phyloP scores from a whole-genome alignment of 805 yeast genomes.

The Cyberlindnera xylosilytica region DNA sequence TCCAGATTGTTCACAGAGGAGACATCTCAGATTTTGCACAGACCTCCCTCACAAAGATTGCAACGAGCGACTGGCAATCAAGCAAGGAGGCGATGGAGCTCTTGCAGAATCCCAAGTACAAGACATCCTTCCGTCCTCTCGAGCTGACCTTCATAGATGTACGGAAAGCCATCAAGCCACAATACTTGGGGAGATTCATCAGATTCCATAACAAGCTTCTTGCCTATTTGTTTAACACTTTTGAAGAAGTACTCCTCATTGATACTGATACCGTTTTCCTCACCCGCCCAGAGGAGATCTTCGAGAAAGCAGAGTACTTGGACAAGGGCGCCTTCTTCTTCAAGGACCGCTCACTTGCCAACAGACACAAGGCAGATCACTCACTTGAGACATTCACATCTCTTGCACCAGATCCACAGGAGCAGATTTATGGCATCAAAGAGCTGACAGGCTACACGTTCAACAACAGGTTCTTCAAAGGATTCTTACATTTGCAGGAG shows the following conservation, averaged over 20 bases:
- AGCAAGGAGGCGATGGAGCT: conserved; percentile 7
- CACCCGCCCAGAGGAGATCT: conserved; percentile 33
- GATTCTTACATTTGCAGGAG: conserved; percentile 28
- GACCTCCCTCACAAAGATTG: background rate
- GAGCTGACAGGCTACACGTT: conserved; percentile 6
- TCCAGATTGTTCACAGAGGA: conserved; percentile 31
- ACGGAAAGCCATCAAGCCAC: conserved; percentile 5
- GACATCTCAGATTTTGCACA: conserved; percentile 20
- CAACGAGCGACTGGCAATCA: conserved; percentile 4
- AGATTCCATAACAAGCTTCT: conserved; percentile 43
- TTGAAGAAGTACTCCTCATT: conserved; percentile 45
- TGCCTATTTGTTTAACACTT: conserved; percentile 52
- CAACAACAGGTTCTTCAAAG: conserved; percentile 9
- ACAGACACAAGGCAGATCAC: conserved; percentile 6
- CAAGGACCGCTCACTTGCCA: conserved; percentile 33
- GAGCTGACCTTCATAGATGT: conserved; percentile 29
- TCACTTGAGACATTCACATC: conserved; percentile 1
- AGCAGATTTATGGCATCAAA: conserved; percentile 5
- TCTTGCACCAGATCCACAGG: conserved; percentile 10
- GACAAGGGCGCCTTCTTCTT: conserved; percentile 41
- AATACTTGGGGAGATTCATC: conserved; percentile 25
- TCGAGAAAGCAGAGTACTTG: conserved; percentile 32
- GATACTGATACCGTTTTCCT: conserved; percentile 55
- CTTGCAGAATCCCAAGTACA: background rate
- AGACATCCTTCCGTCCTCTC: conserved; percentile 4